A percentile compares a stretch with the other conserved stretches of the same genome.
phyloP scores from a whole-genome alignment of 345 rosid genomes.

The Citrus maxima region DNA sequence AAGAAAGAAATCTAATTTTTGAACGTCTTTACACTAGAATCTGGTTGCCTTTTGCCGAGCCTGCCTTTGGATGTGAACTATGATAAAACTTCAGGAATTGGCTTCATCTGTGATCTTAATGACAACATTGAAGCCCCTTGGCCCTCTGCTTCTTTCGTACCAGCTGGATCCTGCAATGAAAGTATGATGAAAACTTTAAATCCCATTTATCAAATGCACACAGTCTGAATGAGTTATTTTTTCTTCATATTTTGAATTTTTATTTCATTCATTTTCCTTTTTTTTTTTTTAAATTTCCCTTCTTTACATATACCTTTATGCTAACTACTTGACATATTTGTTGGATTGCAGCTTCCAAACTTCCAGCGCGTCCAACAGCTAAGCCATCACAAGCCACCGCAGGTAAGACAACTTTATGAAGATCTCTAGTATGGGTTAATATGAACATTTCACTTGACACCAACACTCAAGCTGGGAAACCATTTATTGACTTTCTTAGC shows the following conservation, averaged over 20 bases:
- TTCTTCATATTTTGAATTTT: not conserved
- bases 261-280: not conserved
- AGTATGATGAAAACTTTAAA: constrained; percentile 24
- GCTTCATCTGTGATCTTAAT: constrained; percentile 63
- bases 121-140: constrained; percentile 60
- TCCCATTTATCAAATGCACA: not conserved
- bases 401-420: constrained; percentile 22
- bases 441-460: not conserved
- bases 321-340: not conserved
- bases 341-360: constrained; percentile 41
- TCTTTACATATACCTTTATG: not conserved
- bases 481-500: not conserved
- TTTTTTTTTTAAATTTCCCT: not conserved
- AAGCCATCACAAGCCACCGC: constrained; percentile 32
- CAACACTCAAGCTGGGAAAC: not conserved
- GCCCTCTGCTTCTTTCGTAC: constrained; percentile 37
- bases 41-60: constrained; percentile 64
- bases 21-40: constrained; percentile 21
- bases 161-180: constrained; percentile 47
- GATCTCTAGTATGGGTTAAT: not conserved
- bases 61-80: constrained; percentile 53
- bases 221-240: not conserved
- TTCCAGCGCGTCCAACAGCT: constrained; percentile 55
- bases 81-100: constrained; percentile 43
- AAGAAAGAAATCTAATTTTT: not conserved